Evolutionary conservation across 768 basidiomycete genomes (phyloP), one percentile per base, ranked within the genome.

Genomic region (Suillus spraguei): DNA sequence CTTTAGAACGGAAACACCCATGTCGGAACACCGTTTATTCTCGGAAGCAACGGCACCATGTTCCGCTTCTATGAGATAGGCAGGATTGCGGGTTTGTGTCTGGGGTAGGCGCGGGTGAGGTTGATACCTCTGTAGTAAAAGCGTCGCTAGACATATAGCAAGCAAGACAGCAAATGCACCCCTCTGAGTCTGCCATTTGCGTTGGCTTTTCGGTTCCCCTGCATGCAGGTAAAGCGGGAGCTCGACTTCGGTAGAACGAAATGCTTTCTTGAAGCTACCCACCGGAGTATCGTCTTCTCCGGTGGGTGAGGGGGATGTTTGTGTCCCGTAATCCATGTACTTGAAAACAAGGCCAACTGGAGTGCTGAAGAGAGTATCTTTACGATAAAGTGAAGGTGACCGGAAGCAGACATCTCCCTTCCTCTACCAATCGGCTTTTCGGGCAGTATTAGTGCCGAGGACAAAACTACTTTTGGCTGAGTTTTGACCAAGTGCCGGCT

Each of bases 41-140:
- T 98, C 96, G 33, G 89, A 83, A 5, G 97, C 94, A n/a, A 98
- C 95, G 0, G 95, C 97, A 6, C 92, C 97, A 65, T 89, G 77
- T 38, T 81, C 78, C 0, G 90, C 97, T 63, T 82, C 71, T 38
- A 85, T 80, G 41, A 88, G 79, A 67, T 85, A 88, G 20, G 82
- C 83, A 0, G 83, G 83, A 69, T 89, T 89, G 35, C 82, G 75
- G 32, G 47, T 14, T 1, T 22, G 62, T 50, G 35, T 38, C 10
- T 41, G 28, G 28, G 10, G 24, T 28, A 20, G 24, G 28, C 35
- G 32, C 2, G 41, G 56, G 33, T 32, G 52, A 3, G 44, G 61
- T 28, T 59, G 17, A 20, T 52, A 63, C 41, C 14, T 35, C 38
- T 36, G 46, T 35, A 50, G 35, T 36, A 60, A 28, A 53, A 71